Evolutionary conservation across 495 filamentous ascomycete genomes (phyloP).

Genomic region (Zalerion maritima): DNA sequence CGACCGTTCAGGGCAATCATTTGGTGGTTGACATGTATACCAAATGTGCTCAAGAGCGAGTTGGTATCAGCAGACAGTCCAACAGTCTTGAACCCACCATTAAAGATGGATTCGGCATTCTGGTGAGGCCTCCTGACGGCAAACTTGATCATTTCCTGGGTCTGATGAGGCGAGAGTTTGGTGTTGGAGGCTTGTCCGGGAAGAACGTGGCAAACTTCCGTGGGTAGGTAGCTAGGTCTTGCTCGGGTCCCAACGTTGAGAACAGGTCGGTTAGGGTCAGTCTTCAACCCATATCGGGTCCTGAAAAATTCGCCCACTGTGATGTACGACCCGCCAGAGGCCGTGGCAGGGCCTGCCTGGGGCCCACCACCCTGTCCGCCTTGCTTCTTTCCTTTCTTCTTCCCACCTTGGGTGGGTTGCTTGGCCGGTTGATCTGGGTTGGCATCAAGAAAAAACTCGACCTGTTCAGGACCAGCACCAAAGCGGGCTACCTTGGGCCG

Average conservation of each 20-base stretch:
- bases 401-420: too few species aligned
- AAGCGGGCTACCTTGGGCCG: constrained; percentile 18
- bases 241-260: constrained; percentile 51
- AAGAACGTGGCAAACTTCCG: constrained; percentile 48
- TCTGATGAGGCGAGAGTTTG: constrained; percentile 42
- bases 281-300: constrained; percentile 16
- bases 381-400: constrained; percentile 21
- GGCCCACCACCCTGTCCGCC: constrained; percentile 17
- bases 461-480: constrained; percentile 29
- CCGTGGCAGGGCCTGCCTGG: constrained; percentile 18
- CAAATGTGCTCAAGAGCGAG: constrained; percentile 35
- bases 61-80: constrained; percentile 11
- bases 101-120: constrained; percentile 53
- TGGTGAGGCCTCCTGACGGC: constrained; percentile 48
- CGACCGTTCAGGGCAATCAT: constrained; percentile 54
- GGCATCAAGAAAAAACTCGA: constrained; percentile 29
- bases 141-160: constrained; percentile 49
- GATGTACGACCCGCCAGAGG: constrained; percentile 26
- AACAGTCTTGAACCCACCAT: constrained; percentile 30
- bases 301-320: constrained; percentile 38
- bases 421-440: constrained; percentile 3
- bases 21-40: constrained; percentile 33
- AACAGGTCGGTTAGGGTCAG: constrained; percentile 36
- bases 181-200: constrained; percentile 48
- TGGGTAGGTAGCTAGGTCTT: constrained; percentile 49